Conservation (phyloP, 2,329 filamentous ascomycete species). For the Coniochaeta hoffmannii region DNA sequence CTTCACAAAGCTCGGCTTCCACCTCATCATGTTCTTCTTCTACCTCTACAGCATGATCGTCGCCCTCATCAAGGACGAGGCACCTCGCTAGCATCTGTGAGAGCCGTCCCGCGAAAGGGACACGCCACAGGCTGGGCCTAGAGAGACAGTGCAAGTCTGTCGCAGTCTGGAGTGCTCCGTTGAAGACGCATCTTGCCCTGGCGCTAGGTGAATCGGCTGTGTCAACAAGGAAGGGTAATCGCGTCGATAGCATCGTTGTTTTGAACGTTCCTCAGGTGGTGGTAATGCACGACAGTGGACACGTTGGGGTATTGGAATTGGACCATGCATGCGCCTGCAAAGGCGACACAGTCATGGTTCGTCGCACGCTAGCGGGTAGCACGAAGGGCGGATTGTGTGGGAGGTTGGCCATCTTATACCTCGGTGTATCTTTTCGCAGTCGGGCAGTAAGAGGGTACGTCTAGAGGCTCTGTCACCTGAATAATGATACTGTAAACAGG, state of each 20-base stretch:
- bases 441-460: background rate
- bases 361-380: background rate
- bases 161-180: background rate
- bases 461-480: background rate
- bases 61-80: slow-evolving; percentile 91
- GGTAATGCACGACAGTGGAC: background rate
- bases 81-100: background rate
- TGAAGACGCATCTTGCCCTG: too few species aligned
- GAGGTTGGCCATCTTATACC: background rate
- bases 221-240: background rate
- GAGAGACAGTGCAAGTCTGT: background rate
- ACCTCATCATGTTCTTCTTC: slow-evolving; percentile 99
- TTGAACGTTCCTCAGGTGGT: background rate
- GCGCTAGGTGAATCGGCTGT: too few species aligned
- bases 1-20: slow-evolving; percentile 97
- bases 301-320: background rate
- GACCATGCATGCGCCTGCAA: background rate
- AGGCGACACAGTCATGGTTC: background rate
- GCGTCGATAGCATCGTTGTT: background rate
- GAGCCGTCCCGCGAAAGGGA: background rate
- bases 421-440: background rate
- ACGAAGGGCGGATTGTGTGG: background rate
- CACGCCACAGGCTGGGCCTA: background rate
- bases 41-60: slow-evolving; percentile 99
- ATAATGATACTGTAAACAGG: background rate